phyloP scores from a whole-genome alignment of 148 eudicot species.

The Talinum fruticosum region DNA sequence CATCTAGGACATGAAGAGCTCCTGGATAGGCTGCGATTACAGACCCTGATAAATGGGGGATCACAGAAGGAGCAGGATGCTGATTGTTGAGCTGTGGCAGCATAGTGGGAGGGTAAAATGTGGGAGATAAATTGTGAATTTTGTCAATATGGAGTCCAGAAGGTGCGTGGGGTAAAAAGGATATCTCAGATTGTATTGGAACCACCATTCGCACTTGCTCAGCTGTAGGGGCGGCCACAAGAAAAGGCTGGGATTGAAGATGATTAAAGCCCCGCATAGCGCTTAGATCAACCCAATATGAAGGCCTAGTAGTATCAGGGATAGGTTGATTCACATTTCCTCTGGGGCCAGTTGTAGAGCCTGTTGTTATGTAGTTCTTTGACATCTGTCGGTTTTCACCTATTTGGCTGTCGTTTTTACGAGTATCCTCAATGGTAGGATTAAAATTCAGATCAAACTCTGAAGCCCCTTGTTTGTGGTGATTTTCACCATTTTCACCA shows the following conservation, averaged over 20 bases:
- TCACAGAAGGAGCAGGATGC: constrained; percentile 16
- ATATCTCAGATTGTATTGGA: constrained; percentile 35
- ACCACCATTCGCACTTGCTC: constrained; percentile 36
- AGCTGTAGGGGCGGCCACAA: constrained; percentile 32
- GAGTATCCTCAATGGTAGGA: constrained; percentile 18
- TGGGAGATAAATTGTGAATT: constrained; percentile 13
- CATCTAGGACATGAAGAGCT: constrained; percentile 27
- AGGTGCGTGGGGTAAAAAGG: constrained; percentile 27
- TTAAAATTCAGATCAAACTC: constrained; percentile 40
- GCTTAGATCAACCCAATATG: constrained; percentile 42
- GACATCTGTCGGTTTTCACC: constrained; percentile 26
- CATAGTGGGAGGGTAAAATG: constrained; percentile 22
- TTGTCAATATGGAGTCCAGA: constrained; percentile 37
- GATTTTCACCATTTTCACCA: constrained; percentile 24
- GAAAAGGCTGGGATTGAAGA: constrained; percentile 32
- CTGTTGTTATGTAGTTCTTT: constrained; percentile 10
- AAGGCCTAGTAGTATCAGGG: constrained; percentile 20
- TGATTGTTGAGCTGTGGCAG: constrained; percentile 26
- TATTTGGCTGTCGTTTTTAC: constrained; percentile 14
- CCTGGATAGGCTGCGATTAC: constrained; percentile 29
- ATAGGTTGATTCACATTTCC: constrained; percentile 15
- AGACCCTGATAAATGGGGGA: constrained; percentile 31
- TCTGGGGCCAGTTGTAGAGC: neutral
- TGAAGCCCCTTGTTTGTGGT: constrained; percentile 10
- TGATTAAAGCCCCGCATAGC: constrained; percentile 31